Evolutionary conservation across 371 early-diverging fungal genomes (phyloP), one percentile per base, ranked within the genome.

Genomic region (Lichtheimia hyalospora): DNA sequence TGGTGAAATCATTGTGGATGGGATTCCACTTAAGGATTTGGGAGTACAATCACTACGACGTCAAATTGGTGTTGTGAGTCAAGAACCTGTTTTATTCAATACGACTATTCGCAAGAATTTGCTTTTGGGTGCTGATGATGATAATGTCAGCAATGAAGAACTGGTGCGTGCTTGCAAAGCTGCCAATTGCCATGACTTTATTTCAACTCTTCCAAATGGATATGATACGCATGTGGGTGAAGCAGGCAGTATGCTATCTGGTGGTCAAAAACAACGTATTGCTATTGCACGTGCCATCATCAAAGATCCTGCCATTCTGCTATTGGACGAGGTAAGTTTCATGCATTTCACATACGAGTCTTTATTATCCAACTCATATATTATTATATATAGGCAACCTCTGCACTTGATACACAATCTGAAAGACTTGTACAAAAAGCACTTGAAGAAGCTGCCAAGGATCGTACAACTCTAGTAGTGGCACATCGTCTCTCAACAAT

Each of bases 401-500:
- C 87, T 52, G 85, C 88, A 15, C 53, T 91, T 52, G 89, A 91
- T 66, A 85, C 89, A 0, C 79, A 84, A 60, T 88, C 90, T 7
- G 96, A 97, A 66, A 76, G 87, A 88, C 66, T 87, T 21, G 91
- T 93, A 1, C 92, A 91, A 64, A 68, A 59, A 12, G 90, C 91
- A 7, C 68, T 91, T 16, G 94, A 93, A 43, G 65, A 58, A 3
- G 93, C 93, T 2, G 48, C 89, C 14, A 49, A 66, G 18, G 83
- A 86, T 39, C 77, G 95, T 15, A 93, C 94, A 1, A 94, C 95
- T 4, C 81, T 98, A 28, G 86, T 93, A 4, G 88, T 96, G 18
- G 95, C 96, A 0, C 96, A 96, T 62, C 82, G 90, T 3, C 72
- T 92, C 2, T 86, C 90, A 34, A 91, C 91, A 0, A 79, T 86